phyloP scores from a whole-genome alignment of 805 yeast species.

The Starmerella floricola region DNA sequence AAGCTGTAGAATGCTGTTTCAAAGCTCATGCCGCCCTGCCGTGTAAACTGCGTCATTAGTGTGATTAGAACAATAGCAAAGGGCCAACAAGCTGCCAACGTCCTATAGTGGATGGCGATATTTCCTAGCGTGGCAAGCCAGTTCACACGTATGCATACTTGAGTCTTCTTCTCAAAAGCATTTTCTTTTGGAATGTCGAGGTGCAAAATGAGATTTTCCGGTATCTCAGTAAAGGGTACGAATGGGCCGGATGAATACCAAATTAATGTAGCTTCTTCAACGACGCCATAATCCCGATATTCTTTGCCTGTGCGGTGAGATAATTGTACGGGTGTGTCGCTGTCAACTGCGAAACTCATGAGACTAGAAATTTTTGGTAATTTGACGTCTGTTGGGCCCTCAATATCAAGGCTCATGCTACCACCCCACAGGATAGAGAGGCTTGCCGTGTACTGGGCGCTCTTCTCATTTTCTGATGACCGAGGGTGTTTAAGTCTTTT shows the following conservation, averaged over 20 bases:
- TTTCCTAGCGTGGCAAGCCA: constrained; percentile 50
- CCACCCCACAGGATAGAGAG: constrained; percentile 5
- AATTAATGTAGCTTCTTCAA: constrained; percentile 10
- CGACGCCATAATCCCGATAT: constrained; percentile 17
- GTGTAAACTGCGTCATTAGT: not conserved
- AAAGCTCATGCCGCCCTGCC: constrained; percentile 29
- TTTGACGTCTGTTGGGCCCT: constrained; percentile 7
- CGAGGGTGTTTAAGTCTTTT: constrained; percentile 7
- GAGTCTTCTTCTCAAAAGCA: too few species aligned
- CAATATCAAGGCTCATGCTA: not conserved
- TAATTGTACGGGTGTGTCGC: constrained; percentile 6
- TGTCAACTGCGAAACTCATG: constrained; percentile 14
- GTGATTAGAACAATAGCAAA: constrained; percentile 36
- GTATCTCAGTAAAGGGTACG: constrained; percentile 15
- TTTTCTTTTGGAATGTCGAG: not conserved
- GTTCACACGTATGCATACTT: constrained; percentile 31
- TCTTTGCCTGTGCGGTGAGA: constrained; percentile 20
- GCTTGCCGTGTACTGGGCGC: not conserved
- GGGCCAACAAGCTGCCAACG: constrained; percentile 42
- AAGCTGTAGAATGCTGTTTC: not conserved
- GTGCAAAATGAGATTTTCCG: constrained; percentile 1
- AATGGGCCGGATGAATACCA: constrained; percentile 25
- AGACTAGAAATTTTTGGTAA: constrained; percentile 20
- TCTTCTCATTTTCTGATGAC: not conserved
- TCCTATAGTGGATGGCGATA: constrained; percentile 63